Base-by-base conservation (phyloP, 2,329 filamentous ascomycete species). In the Colletotrichum somersetense region DNA sequence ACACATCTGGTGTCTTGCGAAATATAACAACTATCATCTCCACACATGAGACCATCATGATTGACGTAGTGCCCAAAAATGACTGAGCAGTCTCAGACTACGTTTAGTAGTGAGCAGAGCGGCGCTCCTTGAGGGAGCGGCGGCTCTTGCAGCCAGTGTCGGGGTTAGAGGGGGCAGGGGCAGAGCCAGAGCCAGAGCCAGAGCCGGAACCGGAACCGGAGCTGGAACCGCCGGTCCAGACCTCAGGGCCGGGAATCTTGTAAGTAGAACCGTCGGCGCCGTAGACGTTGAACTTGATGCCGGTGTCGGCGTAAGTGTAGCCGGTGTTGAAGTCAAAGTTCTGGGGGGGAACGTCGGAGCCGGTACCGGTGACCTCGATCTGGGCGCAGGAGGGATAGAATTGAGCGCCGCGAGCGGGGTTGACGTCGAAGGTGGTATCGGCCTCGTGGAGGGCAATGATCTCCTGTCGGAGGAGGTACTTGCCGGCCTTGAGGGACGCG, bases 271-370 rank as follows among this genome's bases (percentile, higher is more conserved):
- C 67, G 40, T 70, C 66, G 50, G 65, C 64, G 62, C 62, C 72
- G 85, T 91, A 91, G 80, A 91, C 85, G 84, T 88, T 88, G 84
- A 90, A 81, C 73, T 84, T 75, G 77, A 92, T 89, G 71, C 90
- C 90, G 16, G 87, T 79, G 78, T 91, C 89, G 66, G 82, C 80
- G 75, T 83, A 81, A 64, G 82, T 89, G 85, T 91, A 92, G 71
- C 89, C 89, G 40, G 80, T 77, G 40, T 85, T 82, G 77, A 88
- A 84, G 77, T 84, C 81, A 66, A 87, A 86, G 76, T 74, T 75
- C 77, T 82, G 73, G 71, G 79, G 76, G 30, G 86, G 85, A 70
- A 81, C 81, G 63, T 81, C 85, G 72, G 86, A 84, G 59, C 88
- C 88, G 55, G 82, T 80, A 63, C 88, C 88, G 44, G 86, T 87